Percentiles rank a stretch among this genome's conserved stretches.
These are phyloP conservation scores for Cnidoscolus chayamansa DNA, from an alignment of 441 rosid genomes.

Conservation along the genomic window DNA sequence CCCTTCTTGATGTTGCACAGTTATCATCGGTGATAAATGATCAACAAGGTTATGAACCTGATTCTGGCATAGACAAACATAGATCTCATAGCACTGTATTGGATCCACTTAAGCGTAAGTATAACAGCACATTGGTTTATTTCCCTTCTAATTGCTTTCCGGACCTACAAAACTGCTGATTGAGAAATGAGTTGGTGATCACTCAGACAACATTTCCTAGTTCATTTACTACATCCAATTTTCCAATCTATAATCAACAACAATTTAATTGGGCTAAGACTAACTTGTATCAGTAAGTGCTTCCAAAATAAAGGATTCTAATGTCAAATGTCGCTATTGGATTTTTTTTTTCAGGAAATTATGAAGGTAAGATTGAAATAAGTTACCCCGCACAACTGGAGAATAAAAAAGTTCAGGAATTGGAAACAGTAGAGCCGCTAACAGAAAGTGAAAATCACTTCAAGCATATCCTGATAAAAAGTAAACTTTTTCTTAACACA, in stretches of 20 bases:
- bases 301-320: background rate
- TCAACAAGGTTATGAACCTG: constrained; percentile 32
- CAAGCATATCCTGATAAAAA: constrained; percentile 57
- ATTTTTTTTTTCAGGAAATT: constrained; percentile 40
- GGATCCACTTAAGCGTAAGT: constrained; percentile 37
- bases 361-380: constrained; percentile 16
- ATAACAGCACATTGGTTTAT: constrained; percentile 7
- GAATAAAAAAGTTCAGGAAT: constrained; percentile 17
- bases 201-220: too few relatives aligned
- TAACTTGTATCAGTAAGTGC: background rate
- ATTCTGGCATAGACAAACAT: constrained; percentile 16
- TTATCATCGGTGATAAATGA: constrained; percentile 26
- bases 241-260: background rate
- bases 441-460: constrained; percentile 59
- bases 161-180: background rate
- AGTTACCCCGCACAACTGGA: constrained; percentile 19
- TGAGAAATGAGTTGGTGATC: background rate
- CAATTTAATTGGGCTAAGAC: background rate
- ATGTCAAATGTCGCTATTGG: constrained; percentile 20
- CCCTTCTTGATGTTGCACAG: constrained; percentile 32
- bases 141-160: background rate
- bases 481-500: constrained; percentile 64
- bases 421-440: constrained; percentile 37
- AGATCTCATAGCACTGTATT: constrained; percentile 23
- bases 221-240: background rate